Conservation (phyloP, 2,329 filamentous ascomycete genomes). For the Exophiala alcalophila region DNA sequence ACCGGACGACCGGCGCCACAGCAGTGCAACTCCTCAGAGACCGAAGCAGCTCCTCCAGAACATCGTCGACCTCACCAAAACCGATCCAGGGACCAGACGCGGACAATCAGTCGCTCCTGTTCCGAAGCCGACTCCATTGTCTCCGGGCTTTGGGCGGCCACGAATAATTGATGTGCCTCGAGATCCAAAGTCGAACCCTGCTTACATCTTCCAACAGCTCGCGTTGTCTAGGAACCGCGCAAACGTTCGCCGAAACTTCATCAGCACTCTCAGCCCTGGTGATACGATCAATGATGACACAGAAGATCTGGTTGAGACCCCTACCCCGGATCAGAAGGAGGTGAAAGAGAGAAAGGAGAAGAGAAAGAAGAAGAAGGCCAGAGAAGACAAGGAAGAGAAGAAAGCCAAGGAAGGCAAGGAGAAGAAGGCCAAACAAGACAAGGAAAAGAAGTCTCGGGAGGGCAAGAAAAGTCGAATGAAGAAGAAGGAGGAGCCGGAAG, state of each 20-base stretch:
- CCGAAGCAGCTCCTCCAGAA: background rate
- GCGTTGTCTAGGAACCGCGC: constrained; percentile 28
- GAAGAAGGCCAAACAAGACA: background rate
- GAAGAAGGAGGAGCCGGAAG: constrained; percentile 8
- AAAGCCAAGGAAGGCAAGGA: constrained; percentile 2
- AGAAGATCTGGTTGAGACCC: constrained; percentile 11
- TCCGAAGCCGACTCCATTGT: constrained; percentile 6
- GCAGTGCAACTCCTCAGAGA: constrained; percentile 8
- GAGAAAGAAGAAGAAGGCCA: constrained; percentile 12
- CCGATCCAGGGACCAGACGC: constrained; percentile 4
- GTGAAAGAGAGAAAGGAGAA: constrained; percentile 11
- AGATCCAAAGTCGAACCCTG: constrained; percentile 17
- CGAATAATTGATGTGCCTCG: constrained; percentile 11
- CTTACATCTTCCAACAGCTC: constrained; percentile 22
- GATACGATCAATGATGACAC: constrained; percentile 5
- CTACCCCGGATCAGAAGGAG: constrained; percentile 8
- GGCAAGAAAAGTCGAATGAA: constrained; percentile 5
- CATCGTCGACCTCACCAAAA: constrained; percentile 16
- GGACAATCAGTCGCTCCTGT: background rate
- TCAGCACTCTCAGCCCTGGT: constrained; percentile 4
- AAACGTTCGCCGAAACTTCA: constrained; percentile 9
- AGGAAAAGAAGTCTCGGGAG: constrained; percentile 5
- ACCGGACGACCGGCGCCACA: constrained; percentile 1
- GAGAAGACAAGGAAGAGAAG: constrained; percentile 6
- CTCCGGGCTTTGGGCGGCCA: constrained; percentile 5